Percentiles rank a stretch among this genome's conserved stretches.
phyloP scores from a whole-genome alignment of 805 yeast genomes.

The Nakazawaea ambrosiae region DNA sequence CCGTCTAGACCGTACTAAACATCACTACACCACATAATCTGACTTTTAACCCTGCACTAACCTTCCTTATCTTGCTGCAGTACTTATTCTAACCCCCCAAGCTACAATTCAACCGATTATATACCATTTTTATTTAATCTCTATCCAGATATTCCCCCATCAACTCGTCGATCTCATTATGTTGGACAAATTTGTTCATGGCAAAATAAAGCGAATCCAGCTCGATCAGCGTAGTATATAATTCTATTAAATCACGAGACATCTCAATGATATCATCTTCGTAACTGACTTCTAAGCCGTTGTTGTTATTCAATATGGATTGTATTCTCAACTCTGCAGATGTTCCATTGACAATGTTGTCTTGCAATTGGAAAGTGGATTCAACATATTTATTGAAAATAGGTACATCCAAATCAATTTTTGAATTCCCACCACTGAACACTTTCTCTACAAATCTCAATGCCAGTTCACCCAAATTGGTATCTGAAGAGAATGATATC shows the following conservation, averaged over 20 bases:
- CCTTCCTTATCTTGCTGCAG: too few relatives aligned
- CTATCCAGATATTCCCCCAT: conserved; percentile 8
- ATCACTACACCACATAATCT: too few relatives aligned
- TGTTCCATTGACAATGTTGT: not conserved
- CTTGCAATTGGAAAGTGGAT: conserved; percentile 23
- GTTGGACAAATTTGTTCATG: conserved; percentile 40
- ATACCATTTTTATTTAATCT: not conserved
- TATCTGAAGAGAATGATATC: conserved; percentile 22
- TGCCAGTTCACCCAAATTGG: conserved; percentile 17
- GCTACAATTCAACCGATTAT: too few relatives aligned
- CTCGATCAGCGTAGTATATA: conserved; percentile 66
- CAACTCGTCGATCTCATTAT: conserved; percentile 15
- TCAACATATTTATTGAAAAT: conserved; percentile 29
- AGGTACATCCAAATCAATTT: conserved; percentile 14
- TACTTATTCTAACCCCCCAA: too few relatives aligned
- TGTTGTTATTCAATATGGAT: conserved; percentile 14
- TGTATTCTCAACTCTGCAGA: not conserved
- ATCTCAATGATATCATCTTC: conserved; percentile 57
- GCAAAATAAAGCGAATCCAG: conserved; percentile 68
- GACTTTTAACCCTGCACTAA: too few relatives aligned
- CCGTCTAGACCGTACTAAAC: too few relatives aligned
- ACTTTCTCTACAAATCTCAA: conserved; percentile 18
- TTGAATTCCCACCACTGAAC: conserved; percentile 14
- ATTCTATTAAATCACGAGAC: conserved; percentile 64
- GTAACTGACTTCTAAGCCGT: conserved; percentile 58